Evolutionary conservation across 140 eudicot species (phyloP).

Genomic region (Bidens hawaiensis): DNA sequence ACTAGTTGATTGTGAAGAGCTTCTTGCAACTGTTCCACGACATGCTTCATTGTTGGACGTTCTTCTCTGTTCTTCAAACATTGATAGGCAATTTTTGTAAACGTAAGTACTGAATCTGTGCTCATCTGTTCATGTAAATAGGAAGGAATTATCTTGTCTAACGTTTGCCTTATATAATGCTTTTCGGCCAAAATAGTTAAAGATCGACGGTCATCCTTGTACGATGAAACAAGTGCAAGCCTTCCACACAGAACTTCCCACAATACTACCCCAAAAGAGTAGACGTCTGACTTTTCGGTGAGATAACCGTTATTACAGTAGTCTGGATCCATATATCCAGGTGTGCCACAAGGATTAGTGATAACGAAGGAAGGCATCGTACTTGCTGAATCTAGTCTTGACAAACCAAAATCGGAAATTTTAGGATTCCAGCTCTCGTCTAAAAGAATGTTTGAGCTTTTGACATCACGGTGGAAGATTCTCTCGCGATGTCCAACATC

Average conservation of each 20-base stretch:
- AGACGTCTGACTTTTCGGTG: constrained; percentile 10
- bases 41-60: background rate
- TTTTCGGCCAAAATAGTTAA: background rate
- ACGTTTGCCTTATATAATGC: constrained; percentile 1
- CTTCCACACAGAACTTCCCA: constrained; percentile 25
- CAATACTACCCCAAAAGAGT: constrained; percentile 21
- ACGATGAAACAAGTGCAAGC: background rate
- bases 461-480: background rate
- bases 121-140: background rate
- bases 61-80: constrained; percentile 5
- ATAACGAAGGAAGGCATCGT: background rate
- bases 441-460: background rate
- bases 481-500: too few species aligned
- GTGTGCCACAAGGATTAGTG: background rate
- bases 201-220: background rate
- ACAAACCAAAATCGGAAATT: constrained; percentile 10
- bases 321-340: constrained; percentile 9
- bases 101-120: background rate
- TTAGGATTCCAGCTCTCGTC: constrained; percentile 12
- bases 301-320: background rate
- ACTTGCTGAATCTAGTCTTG: background rate
- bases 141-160: constrained; percentile 6
- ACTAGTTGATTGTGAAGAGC: background rate
- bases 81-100: constrained; percentile 6
- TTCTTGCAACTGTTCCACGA: background rate